These are phyloP conservation scores for Davidsoniella eucalypti DNA, from an alignment of 2,329 filamentous ascomycete genomes.

Conservation along the genomic window DNA sequence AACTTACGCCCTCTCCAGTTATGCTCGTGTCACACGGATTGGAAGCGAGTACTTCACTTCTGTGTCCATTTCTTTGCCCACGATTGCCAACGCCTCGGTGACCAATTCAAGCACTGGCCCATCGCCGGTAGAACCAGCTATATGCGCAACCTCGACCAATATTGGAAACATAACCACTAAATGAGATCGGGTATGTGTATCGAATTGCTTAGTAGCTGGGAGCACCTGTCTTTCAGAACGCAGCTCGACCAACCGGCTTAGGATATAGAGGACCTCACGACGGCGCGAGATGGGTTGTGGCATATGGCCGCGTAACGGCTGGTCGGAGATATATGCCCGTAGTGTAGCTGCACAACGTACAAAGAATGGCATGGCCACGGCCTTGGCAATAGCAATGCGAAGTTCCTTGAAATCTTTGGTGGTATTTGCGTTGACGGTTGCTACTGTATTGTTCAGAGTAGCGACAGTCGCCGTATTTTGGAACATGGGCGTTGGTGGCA, in stretches of 20 bases:
- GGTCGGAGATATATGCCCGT: slow-evolving; percentile 77
- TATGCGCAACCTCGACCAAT: slow-evolving; percentile 44
- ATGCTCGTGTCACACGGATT: not conserved
- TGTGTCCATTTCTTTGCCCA: slow-evolving; percentile 38
- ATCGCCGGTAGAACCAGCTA: slow-evolving; percentile 42
- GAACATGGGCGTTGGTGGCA: slow-evolving; percentile 29
- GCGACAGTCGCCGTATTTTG: slow-evolving; percentile 7
- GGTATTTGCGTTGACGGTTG: slow-evolving; percentile 13
- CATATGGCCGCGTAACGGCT: slow-evolving; percentile 75
- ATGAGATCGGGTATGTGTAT: slow-evolving; percentile 51
- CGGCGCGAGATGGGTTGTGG: slow-evolving; percentile 72
- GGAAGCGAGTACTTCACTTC: not conserved
- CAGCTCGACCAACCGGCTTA: slow-evolving; percentile 49
- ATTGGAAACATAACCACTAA: slow-evolving; percentile 68
- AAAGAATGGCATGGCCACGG: slow-evolving; percentile 66
- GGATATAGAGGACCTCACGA: slow-evolving; percentile 57
- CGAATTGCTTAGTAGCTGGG: slow-evolving; percentile 34
- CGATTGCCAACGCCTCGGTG: slow-evolving; percentile 42
- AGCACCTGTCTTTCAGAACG: slow-evolving; percentile 55
- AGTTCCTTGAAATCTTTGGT: slow-evolving; percentile 18
- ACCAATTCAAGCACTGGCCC: slow-evolving; percentile 41
- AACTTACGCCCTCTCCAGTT: not conserved
- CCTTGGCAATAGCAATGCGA: slow-evolving; percentile 50
- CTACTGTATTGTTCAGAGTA: slow-evolving; percentile 12
- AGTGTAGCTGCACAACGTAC: slow-evolving; percentile 65